Evolutionary conservation across 805 yeast species (phyloP), one percentile per base, ranked within the genome.

Genomic region (Kregervanrija pseudodelftensis): DNA sequence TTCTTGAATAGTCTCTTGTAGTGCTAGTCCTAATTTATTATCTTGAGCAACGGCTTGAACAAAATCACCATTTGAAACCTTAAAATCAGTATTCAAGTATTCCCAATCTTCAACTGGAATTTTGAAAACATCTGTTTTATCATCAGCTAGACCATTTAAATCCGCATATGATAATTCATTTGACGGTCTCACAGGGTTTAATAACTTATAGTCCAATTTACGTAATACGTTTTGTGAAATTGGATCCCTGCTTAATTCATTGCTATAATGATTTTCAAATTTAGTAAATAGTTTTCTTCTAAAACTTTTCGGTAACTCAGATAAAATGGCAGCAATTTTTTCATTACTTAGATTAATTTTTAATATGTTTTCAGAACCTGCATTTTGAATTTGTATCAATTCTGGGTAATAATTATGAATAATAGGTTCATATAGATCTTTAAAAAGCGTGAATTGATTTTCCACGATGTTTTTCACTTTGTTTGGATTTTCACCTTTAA

Each of bases 401-500:
- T 63, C 55, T 40, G 69, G 63, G 37, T 74, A 70, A 37, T 74
- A 64, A 15, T 65, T 64, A 37, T 62, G 63, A 41, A 79, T 51
- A 8, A 82, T 62, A 2, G 95, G 96, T n/a, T 70, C 66, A 58
- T 93, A 93, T 56, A 93, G 76, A 45, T 66, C 64, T 47, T 81
- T 74, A 66, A 93, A 93, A 49, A 77, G 73, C 14, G 67, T 64
- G 50, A 77, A 74, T 63, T 93, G 96, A 60, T 84, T 84, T 10
- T 65, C 61, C 3, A 93, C 98, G 49, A 93, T 93, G 60, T 93
- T 93, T 40, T 71, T 68, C 36, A 90, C 85, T 63, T 93, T 93
- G 54, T 81, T 73, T 5, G 97, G 96, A 60, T 93, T 86, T 62
- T 93, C 99, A 2, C 96, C 98, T 9, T 87, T 86, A 30, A 90